Conservation (phyloP, 352 stramenopile species). For the Pythium aquatile region DNA sequence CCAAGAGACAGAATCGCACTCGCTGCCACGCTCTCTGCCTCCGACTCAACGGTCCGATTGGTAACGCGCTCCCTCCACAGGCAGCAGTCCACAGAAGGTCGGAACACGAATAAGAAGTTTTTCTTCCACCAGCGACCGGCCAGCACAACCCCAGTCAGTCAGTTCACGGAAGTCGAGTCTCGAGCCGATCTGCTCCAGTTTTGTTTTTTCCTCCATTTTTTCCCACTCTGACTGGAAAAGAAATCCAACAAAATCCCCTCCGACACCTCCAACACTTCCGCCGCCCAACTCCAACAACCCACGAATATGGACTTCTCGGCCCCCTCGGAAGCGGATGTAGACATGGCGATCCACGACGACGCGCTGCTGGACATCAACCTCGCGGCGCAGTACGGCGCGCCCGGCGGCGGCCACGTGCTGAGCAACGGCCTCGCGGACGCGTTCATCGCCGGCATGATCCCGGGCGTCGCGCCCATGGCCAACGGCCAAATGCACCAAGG, state of each 20-base stretch:
- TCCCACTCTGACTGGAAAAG: conserved; percentile 10
- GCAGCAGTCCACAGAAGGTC: conserved; percentile 8
- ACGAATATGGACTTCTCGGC: conserved; percentile 55
- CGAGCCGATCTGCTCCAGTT: background rate
- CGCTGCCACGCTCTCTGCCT: background rate
- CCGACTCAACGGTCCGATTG: conserved; percentile 1
- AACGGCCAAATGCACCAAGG: conserved; percentile 15
- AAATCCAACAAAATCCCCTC: conserved; percentile 2
- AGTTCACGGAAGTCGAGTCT: conserved; percentile 17
- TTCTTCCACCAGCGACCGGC: conserved; percentile 3
- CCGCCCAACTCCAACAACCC: background rate
- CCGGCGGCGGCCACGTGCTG: conserved; percentile 13
- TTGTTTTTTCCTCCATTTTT: background rate
- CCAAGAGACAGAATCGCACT: background rate
- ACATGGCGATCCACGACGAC: conserved; percentile 75
- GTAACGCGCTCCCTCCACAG: conserved; percentile 1
- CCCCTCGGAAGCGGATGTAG: conserved; percentile 57
- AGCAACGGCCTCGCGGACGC: conserved; percentile 37
- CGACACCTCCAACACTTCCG: background rate
- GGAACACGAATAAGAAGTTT: conserved; percentile 25
- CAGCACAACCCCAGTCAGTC: conserved; percentile 11
- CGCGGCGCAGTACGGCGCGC: conserved; percentile 39
- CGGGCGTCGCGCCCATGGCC: conserved; percentile 28
- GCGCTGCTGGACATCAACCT: conserved; percentile 53
- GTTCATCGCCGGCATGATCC: conserved; percentile 53